Evolutionary conservation across 2,329 filamentous ascomycete species (phyloP).

Genomic region (Penicillium occitanis): DNA sequence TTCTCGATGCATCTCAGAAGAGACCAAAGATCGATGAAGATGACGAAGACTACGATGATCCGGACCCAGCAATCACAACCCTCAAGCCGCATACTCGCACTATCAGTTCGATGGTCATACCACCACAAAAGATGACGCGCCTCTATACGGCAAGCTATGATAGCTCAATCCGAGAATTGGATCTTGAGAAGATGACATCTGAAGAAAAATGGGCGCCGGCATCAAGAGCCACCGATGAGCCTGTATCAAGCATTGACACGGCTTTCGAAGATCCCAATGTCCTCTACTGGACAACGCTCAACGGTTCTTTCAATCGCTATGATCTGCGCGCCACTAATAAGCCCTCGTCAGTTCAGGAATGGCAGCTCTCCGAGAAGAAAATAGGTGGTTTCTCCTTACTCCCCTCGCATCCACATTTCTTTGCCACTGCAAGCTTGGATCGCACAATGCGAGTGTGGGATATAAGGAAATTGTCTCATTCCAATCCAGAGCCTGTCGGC

Average conservation of each 20-base stretch:
- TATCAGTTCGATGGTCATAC: constrained; percentile 80
- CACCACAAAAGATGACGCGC: constrained; percentile 68
- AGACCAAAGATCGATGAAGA: constrained; percentile 53
- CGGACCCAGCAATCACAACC: constrained; percentile 78
- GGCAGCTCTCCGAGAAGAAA: constrained; percentile 83
- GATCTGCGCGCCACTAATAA: constrained; percentile 63
- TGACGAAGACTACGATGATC: constrained; percentile 61
- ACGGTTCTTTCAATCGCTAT: constrained; percentile 76
- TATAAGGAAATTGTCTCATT: constrained; percentile 67
- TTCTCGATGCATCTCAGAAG: constrained; percentile 71
- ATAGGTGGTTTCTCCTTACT: constrained; percentile 91
- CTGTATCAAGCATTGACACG: constrained; percentile 83
- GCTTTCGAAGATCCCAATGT: constrained; percentile 67
- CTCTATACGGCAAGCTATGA: constrained; percentile 90
- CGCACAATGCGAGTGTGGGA: constrained; percentile 92
- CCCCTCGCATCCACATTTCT: constrained; percentile 73
- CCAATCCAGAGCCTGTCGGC: constrained; percentile 69
- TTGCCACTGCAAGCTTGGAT: constrained; percentile 88
- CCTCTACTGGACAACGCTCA: constrained; percentile 83
- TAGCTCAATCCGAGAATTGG: constrained; percentile 82
- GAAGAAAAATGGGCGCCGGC: constrained; percentile 77
- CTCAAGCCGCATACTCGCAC: constrained; percentile 89
- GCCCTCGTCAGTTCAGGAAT: constrained; percentile 60
- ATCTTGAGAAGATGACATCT: constrained; percentile 76
- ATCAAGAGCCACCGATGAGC: constrained; percentile 68